A percentile compares a stretch with the other conserved stretches of the same genome.
Conservation (phyloP, 805 yeast genomes). For the Candida orba region DNA sequence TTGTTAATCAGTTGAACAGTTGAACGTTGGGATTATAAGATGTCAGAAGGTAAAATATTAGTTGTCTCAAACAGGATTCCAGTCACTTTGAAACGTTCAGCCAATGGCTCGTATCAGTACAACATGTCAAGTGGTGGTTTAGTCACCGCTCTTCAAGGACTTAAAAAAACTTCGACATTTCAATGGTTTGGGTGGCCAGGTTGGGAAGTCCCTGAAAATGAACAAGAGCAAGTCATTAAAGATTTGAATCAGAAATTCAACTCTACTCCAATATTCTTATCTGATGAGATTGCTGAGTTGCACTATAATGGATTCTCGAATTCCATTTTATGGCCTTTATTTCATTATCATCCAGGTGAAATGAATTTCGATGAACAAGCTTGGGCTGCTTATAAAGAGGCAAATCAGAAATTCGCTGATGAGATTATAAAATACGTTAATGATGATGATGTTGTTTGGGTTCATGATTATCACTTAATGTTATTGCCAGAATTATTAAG, state of each 20-base stretch:
- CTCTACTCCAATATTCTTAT: slow-evolving; percentile 83
- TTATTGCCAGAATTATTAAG: slow-evolving; percentile 83
- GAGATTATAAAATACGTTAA: slow-evolving; percentile 61
- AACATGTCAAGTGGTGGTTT: slow-evolving; percentile 96
- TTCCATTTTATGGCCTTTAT: slow-evolving; percentile 94
- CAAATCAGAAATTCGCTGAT: slow-evolving; percentile 75
- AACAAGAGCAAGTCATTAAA: slow-evolving; percentile 56
- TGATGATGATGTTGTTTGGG: slow-evolving; percentile 91
- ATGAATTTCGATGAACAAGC: slow-evolving; percentile 96
- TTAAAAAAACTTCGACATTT: slow-evolving; percentile 73
- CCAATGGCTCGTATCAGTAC: slow-evolving; percentile 64
- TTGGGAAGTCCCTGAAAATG: slow-evolving; percentile 73
- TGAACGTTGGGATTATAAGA: too few relatives aligned
- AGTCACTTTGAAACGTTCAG: slow-evolving; percentile 71
- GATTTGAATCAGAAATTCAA: slow-evolving; percentile 74
- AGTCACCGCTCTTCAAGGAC: slow-evolving; percentile 91
- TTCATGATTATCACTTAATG: slow-evolving; percentile 97
- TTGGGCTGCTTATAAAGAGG: slow-evolving; percentile 96
- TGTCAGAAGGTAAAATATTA: slow-evolving; percentile 47
- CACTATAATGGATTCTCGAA: slow-evolving; percentile 96
- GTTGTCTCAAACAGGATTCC: slow-evolving; percentile 95
- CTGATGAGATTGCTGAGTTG: slow-evolving; percentile 86
- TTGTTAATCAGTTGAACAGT: too few relatives aligned
- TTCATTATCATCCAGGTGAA: slow-evolving; percentile 98
- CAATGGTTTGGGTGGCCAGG: slow-evolving; percentile 99